phyloP scores from a whole-genome alignment of 1,284 basidiomycete species.

The Limonomyces culmigenus region DNA sequence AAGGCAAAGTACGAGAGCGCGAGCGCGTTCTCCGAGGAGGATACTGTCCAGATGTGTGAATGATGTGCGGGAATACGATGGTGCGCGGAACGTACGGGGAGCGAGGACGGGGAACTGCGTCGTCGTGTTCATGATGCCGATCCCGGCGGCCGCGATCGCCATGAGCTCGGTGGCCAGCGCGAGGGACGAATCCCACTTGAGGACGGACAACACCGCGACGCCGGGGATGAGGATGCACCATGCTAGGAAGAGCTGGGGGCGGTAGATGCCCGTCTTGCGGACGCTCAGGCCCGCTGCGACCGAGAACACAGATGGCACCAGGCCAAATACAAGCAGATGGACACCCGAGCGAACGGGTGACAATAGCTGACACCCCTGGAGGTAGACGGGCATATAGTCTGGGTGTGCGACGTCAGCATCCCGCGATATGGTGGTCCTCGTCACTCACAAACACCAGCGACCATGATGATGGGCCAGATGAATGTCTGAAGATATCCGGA shows the following conservation, averaged over 20 bases:
- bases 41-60: constrained; percentile 5
- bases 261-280: constrained; percentile 10
- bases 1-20: constrained; percentile 12
- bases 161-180: constrained; percentile 9
- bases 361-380: constrained; percentile 5
- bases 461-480: constrained; percentile 13
- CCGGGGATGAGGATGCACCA: constrained; percentile 15
- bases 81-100: constrained; percentile 7
- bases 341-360: constrained; percentile 6
- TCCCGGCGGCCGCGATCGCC: constrained; percentile 9
- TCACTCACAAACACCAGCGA: constrained; percentile 12
- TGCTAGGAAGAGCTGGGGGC: constrained; percentile 10
- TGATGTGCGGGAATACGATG: neutral
- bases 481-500: constrained; percentile 13
- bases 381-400: constrained; percentile 8
- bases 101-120: constrained; percentile 15
- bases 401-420: constrained; percentile 12
- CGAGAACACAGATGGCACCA: constrained; percentile 9
- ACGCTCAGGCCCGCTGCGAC: constrained; percentile 11
- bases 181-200: constrained; percentile 13
- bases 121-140: constrained; percentile 10
- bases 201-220: constrained; percentile 14
- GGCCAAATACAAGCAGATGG: constrained; percentile 4
- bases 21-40: constrained; percentile 10
- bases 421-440: constrained; percentile 15